Evolutionary conservation across 495 filamentous ascomycete genomes (phyloP).

Genomic region (Penicilliopsis zonata): DNA sequence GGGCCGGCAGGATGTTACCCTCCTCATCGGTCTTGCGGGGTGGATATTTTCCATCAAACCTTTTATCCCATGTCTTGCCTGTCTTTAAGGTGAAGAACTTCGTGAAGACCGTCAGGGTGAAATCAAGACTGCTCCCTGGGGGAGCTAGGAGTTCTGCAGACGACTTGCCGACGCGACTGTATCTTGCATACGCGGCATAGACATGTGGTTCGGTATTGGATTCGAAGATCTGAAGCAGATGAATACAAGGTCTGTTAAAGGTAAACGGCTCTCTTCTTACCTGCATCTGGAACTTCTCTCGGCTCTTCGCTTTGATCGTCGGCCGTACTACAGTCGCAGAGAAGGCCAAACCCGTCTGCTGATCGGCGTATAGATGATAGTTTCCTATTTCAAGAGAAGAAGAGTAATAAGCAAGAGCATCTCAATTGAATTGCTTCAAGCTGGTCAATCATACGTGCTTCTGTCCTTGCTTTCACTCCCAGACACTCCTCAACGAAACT

Average conservation of each 20-base stretch:
- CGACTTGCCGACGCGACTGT: constrained; percentile 16
- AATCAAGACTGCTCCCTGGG: constrained; percentile 13
- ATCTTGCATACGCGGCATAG: constrained; percentile 31
- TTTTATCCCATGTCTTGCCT: constrained; percentile 41
- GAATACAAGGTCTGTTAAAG: constrained; percentile 4
- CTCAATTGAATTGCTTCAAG: neutral
- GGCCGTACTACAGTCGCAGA: constrained; percentile 10
- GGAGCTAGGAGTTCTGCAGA: constrained; percentile 19
- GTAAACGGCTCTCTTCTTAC: constrained; percentile 11
- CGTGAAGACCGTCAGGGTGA: constrained; percentile 35
- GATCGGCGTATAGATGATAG: constrained; percentile 14
- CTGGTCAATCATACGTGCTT: constrained; percentile 2
- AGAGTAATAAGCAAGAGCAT: neutral
- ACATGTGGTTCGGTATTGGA: constrained; percentile 28
- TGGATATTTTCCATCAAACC: constrained; percentile 11
- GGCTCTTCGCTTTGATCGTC: constrained; percentile 2
- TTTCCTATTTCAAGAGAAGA: constrained; percentile 6
- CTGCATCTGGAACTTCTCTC: constrained; percentile 16
- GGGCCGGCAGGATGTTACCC: constrained; percentile 13
- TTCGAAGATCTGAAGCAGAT: constrained; percentile 37
- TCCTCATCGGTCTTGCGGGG: constrained; percentile 9
- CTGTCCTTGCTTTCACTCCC: constrained; percentile 1
- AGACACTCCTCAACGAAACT: neutral
- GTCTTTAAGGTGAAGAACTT: constrained; percentile 45
- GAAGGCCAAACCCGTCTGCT: constrained; percentile 6